phyloP scores from a whole-genome alignment of 140 eudicot species.

The Anethum foeniculum region DNA sequence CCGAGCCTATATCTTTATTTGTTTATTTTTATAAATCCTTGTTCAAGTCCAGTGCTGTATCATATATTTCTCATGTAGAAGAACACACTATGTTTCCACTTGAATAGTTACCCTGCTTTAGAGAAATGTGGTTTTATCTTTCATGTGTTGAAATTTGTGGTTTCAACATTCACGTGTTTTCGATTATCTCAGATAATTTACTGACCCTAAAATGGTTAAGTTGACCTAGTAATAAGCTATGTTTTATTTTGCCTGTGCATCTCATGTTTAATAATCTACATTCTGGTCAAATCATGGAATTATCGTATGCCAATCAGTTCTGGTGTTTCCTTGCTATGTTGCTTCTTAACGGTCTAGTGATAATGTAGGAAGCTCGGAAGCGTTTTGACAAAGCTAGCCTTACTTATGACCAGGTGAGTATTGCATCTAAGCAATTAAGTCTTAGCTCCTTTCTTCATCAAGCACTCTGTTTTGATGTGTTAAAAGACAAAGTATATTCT shows the following conservation, averaged over 20 bases:
- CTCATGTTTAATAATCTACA: not conserved
- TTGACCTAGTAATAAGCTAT: not conserved
- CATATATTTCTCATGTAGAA: not conserved
- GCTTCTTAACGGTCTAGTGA: slow-evolving; percentile 17
- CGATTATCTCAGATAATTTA: not conserved
- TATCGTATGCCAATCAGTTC: not conserved
- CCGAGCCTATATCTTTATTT: not conserved
- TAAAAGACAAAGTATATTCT: not conserved
- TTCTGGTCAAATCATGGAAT: not conserved
- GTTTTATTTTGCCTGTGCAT: not conserved
- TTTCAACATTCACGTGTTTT: not conserved
- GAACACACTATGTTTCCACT: not conserved
- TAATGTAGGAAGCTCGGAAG: slow-evolving; percentile 88
- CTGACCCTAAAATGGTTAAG: not conserved
- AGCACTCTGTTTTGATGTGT: not conserved
- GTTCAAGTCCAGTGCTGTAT: not conserved
- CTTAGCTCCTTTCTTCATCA: not conserved
- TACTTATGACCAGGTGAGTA: slow-evolving; percentile 76
- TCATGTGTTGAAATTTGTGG: not conserved
- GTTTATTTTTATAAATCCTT: not conserved
- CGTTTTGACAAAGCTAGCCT: slow-evolving; percentile 98
- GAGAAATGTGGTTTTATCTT: not conserved
- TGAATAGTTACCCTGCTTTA: not conserved
- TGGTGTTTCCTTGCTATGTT: slow-evolving; percentile 1
- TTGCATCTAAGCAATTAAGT: not conserved